These are phyloP conservation scores for Globisporangium sylvaticum DNA, from an alignment of 352 stramenopile genomes.

Conservation along the genomic window DNA sequence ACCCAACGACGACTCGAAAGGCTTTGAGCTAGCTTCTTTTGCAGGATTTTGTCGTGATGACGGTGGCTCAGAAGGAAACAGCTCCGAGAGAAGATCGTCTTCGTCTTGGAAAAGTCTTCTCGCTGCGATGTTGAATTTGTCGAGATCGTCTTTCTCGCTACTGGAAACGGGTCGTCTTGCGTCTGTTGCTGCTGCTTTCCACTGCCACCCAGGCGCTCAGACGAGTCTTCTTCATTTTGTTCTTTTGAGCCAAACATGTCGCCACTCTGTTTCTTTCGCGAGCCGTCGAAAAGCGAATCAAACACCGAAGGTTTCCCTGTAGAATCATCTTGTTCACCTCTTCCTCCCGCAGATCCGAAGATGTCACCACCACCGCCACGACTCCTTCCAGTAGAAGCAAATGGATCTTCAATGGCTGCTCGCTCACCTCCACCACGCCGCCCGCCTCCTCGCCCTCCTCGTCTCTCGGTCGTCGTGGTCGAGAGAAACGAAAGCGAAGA, in stretches of 20 bases:
- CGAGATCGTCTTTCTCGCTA: slow-evolving; percentile 4
- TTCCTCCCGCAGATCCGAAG: neutral
- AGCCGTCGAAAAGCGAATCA: slow-evolving; percentile 26
- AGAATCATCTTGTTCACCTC: neutral
- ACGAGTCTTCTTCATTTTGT: neutral
- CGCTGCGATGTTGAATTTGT: neutral
- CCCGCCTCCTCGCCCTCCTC: slow-evolving; percentile 10
- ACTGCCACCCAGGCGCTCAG: neutral
- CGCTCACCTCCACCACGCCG: slow-evolving; percentile 1
- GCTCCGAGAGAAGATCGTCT: slow-evolving; percentile 36
- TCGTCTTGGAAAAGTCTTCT: slow-evolving; percentile 15
- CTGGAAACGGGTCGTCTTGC: neutral
- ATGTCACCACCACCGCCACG: neutral
- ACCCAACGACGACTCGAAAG: neutral
- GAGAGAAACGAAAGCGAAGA: slow-evolving; percentile 25
- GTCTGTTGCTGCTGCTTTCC: neutral
- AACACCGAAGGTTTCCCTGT: slow-evolving; percentile 3
- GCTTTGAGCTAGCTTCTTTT: neutral
- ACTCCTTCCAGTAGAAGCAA: slow-evolving; percentile 4
- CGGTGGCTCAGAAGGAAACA: slow-evolving; percentile 23
- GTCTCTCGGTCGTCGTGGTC: slow-evolving; percentile 23
- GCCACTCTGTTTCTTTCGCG: slow-evolving; percentile 1
- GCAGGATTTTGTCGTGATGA: neutral
- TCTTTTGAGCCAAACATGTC: neutral
- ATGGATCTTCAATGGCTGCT: slow-evolving; percentile 11